Conservation (phyloP, 306 rosid species). For the Pachyrhizus erosus region DNA sequence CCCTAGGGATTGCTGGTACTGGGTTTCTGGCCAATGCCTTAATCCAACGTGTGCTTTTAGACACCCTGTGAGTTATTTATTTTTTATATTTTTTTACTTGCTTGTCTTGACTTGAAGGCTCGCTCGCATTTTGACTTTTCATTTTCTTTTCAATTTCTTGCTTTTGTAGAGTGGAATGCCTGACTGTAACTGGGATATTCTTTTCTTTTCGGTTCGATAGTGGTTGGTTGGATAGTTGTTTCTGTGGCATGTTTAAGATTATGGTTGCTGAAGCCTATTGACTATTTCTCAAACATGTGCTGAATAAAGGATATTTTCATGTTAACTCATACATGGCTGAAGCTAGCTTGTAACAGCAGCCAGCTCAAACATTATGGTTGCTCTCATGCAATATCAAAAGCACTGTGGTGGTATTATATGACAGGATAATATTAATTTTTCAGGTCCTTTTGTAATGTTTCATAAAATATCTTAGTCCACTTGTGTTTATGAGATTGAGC, state of each 20-base stretch:
- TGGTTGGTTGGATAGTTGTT: neutral
- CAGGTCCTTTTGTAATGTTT: neutral
- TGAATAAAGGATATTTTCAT: neutral
- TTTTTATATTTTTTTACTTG: neutral
- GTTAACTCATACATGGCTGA: neutral
- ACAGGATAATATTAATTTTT: neutral
- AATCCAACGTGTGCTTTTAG: slow-evolving; percentile 85
- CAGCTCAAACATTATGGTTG: neutral
- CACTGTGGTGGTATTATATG: neutral
- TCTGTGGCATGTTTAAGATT: neutral
- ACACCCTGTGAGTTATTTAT: slow-evolving; percentile 76
- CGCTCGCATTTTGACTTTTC: slow-evolving; percentile 1
- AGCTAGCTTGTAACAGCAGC: too few relatives aligned
- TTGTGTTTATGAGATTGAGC: neutral
- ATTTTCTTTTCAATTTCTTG: neutral
- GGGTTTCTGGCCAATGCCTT: slow-evolving; percentile 79
- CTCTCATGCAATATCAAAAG: slow-evolving; percentile 8
- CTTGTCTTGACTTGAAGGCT: neutral
- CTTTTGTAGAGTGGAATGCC: neutral
- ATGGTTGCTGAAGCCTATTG: slow-evolving; percentile 30
- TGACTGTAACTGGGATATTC: neutral
- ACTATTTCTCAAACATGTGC: slow-evolving; percentile 1
- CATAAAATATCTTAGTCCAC: neutral
- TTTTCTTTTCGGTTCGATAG: neutral
- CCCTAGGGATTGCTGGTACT: slow-evolving; percentile 92